These are phyloP conservation scores for Exserohilum rostratum DNA, from an alignment of 2,329 filamentous ascomycete genomes.

Conservation along the genomic window DNA sequence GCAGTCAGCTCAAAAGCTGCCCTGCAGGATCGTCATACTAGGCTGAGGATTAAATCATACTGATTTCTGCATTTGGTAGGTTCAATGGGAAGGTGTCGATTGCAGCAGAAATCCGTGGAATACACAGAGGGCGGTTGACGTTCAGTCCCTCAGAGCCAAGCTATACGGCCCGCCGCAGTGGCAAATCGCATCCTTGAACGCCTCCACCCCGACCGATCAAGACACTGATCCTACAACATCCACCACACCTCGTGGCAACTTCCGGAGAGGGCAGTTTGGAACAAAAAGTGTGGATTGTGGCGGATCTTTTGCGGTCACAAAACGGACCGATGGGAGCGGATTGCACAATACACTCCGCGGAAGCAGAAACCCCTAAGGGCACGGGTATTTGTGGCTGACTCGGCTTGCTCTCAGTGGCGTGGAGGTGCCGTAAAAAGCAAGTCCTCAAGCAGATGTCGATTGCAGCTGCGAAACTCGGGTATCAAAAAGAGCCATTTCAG, in stretches of 20 bases:
- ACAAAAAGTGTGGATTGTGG: slow-evolving; percentile 14
- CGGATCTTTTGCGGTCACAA: slow-evolving; percentile 18
- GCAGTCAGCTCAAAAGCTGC: background rate
- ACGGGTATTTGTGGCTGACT: slow-evolving; percentile 6
- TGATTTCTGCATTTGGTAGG: slow-evolving; percentile 10
- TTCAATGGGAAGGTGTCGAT: slow-evolving; percentile 13
- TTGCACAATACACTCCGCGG: slow-evolving; percentile 2
- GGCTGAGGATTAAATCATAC: background rate
- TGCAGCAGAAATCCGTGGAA: slow-evolving; percentile 14
- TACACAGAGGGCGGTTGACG: slow-evolving; percentile 4
- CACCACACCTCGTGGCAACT: slow-evolving; percentile 10
- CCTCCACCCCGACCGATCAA: slow-evolving; percentile 2
- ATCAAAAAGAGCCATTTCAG: slow-evolving; percentile 4
- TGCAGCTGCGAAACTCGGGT: slow-evolving; percentile 9
- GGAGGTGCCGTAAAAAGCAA: slow-evolving; percentile 3
- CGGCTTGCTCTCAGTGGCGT: background rate
- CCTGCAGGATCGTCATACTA: background rate
- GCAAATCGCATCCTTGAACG: slow-evolving; percentile 10
- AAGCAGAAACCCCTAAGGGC: slow-evolving; percentile 3
- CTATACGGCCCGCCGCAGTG: slow-evolving; percentile 3
- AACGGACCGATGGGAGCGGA: slow-evolving; percentile 13
- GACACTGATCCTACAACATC: slow-evolving; percentile 5
- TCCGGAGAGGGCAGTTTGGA: slow-evolving; percentile 14
- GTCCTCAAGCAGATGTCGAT: background rate
- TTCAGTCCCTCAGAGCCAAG: slow-evolving; percentile 13